Evolutionary conservation across 2,329 filamentous ascomycete genomes (phyloP), one percentile per base, ranked within the genome.

Genomic region (Ophiocordyceps polyrhachis-furcata): DNA sequence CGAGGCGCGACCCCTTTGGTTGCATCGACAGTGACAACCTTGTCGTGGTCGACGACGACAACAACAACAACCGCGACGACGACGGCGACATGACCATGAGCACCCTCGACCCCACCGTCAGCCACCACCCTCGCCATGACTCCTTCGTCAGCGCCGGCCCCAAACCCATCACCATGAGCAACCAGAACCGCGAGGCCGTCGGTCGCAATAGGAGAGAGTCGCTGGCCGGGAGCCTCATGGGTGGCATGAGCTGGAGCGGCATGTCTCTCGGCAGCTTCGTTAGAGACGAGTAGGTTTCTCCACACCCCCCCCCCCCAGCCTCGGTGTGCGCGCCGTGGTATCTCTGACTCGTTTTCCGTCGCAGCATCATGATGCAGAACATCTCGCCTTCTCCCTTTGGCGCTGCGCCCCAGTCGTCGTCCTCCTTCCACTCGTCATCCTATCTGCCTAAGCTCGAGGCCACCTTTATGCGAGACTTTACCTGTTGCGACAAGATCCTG

Each of bases 191-290:
- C 60, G 73, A 76, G 52, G 63, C 67, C 53, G 67, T 70, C 52
- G 69, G 67, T 56, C 70, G 74, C 49, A 70, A 67, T 45, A 69
- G 76, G 50, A 68, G 76, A 52, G 77, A 81, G 58, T 76, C 70
- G 46, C 60, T 80, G 31, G 76, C 75, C 15, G 76, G 75, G 43
- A 81, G 76, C 56, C 62, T 80, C 47, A 76, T 79, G 65, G 82
- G 79, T 50, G 88, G 89, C 55, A 87, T 94, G 80, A 95, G 88
- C 64, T 98, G 89, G 88, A 89, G 89, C 58, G 89, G 88, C 51
- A 78, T 94, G 48, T 96, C 89, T 9, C 85, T 96, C 51, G 89
- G 89, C 50, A 96, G 89, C 58, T 96, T 93, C 71, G 91, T 98
- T 62, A 76, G 85, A 62, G 89, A 98, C 67, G 91, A 98, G 91